These are phyloP conservation scores for Aspergillus biplanus DNA, from an alignment of 495 filamentous ascomycete species.

Conservation along the genomic window DNA sequence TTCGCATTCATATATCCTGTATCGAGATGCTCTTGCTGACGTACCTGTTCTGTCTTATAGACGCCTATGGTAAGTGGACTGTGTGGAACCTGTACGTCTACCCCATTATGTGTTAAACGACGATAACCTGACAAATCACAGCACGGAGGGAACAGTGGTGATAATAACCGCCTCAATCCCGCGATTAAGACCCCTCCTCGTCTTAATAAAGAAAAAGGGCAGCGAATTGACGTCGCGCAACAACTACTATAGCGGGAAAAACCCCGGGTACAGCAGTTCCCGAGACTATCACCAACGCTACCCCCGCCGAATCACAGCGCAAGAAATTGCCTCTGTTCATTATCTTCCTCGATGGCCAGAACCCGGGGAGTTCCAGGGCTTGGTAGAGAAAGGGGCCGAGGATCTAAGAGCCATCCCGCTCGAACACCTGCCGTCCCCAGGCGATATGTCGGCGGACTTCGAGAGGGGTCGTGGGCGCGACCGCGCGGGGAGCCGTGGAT, in stretches of 20 bases:
- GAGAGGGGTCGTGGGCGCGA: too few species aligned
- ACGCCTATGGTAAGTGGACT: conserved; percentile 1
- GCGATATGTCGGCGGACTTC: background rate
- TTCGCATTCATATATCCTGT: background rate
- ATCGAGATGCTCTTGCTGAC: background rate
- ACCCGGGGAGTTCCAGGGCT: background rate
- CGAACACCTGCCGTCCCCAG: background rate
- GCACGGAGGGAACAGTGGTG: background rate
- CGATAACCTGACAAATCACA: background rate
- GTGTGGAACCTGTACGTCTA: background rate
- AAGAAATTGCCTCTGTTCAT: background rate
- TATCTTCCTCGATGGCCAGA: conserved; percentile 1
- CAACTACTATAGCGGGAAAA: background rate
- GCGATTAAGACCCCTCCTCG: background rate
- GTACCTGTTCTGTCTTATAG: background rate
- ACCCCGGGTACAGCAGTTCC: background rate
- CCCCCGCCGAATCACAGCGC: background rate
- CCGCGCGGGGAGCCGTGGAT: background rate
- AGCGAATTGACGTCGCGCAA: background rate
- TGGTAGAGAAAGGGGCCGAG: background rate
- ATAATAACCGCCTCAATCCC: background rate
- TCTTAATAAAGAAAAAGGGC: background rate
- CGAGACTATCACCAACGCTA: background rate
- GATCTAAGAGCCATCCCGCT: background rate
- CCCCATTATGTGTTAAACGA: background rate